These are phyloP conservation scores for Bipolaris sorokiniana DNA, from an alignment of 2,329 filamentous ascomycete species.

Conservation along the genomic window DNA sequence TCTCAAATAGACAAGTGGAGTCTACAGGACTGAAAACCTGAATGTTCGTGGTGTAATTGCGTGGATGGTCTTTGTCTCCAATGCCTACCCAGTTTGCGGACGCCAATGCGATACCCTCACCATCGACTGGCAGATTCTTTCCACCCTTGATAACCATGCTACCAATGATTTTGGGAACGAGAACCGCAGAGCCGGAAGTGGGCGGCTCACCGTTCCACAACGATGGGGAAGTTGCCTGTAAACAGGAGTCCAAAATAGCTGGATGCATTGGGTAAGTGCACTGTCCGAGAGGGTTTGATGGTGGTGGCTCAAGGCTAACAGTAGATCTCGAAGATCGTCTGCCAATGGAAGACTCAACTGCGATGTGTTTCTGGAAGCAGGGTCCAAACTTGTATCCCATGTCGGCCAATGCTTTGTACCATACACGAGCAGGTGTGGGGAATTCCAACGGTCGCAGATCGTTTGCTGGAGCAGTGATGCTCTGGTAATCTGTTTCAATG, in stretches of 20 bases:
- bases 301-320: background rate
- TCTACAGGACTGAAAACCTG: too few relatives aligned
- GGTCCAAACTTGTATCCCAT: slow-evolving; percentile 25
- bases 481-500: background rate
- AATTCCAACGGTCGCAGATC: too few relatives aligned
- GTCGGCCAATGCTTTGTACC: slow-evolving; percentile 26
- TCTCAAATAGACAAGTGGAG: too few relatives aligned
- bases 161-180: slow-evolving; percentile 15
- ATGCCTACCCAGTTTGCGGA: too few relatives aligned
- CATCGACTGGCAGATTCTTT: too few relatives aligned
- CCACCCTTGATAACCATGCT: slow-evolving; percentile 1
- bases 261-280: slow-evolving; percentile 39
- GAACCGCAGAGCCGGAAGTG: too few relatives aligned
- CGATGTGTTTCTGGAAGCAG: slow-evolving; percentile 20
- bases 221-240: slow-evolving; percentile 33
- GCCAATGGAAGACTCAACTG: background rate
- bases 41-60: too few relatives aligned
- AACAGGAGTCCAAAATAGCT: slow-evolving; percentile 34
- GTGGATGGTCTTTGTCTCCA: too few relatives aligned
- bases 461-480: too few relatives aligned
- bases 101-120: too few relatives aligned
- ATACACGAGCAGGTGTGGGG: too few relatives aligned
- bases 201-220: too few relatives aligned
- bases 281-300: slow-evolving; percentile 20
- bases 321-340: background rate